Conservation (phyloP, 148 eudicot genomes). For the Nyssa sinensis region DNA sequence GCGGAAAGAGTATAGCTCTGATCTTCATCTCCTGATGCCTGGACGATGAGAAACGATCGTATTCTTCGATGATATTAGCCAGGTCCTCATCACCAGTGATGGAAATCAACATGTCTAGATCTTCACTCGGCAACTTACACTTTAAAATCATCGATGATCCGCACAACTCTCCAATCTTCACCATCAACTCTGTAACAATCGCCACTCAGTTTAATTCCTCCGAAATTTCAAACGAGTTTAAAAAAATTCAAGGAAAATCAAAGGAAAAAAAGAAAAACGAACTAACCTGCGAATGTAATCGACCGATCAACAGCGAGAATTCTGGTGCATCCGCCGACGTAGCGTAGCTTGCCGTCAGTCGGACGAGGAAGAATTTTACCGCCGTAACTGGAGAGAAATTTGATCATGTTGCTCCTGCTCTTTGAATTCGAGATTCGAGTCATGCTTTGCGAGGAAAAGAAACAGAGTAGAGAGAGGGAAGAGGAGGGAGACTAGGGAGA, state of each 20-base stretch:
- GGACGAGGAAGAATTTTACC: constrained; percentile 27
- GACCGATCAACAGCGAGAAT: constrained; percentile 25
- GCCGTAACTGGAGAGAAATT: constrained; percentile 32
- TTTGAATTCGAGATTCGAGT: not conserved
- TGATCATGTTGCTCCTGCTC: not conserved
- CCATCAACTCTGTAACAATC: constrained; percentile 32
- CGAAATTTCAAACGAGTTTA: not conserved
- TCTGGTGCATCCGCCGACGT: constrained; percentile 35
- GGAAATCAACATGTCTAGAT: constrained; percentile 45
- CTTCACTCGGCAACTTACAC: constrained; percentile 48
- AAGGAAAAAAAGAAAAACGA: not conserved
- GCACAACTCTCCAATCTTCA: constrained; percentile 39
- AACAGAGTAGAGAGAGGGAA: too few species aligned
- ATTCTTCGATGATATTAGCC: constrained; percentile 35
- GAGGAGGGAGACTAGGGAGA: not conserved
- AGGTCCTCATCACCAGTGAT: constrained; percentile 46
- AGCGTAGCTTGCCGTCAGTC: constrained; percentile 31
- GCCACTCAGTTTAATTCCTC: not conserved
- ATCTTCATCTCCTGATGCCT: constrained; percentile 22
- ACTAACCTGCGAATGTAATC: constrained; percentile 20
- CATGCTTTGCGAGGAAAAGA: not conserved
- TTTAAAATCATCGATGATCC: constrained; percentile 36
- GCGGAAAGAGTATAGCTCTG: constrained; percentile 38
- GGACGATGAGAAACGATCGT: constrained; percentile 24
- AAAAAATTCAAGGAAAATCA: too few species aligned